Percentiles rank a stretch among this genome's conserved stretches.
Evolutionary conservation across 805 yeast species (phyloP).

Genomic region (Wickerhamiella shivajii): DNA sequence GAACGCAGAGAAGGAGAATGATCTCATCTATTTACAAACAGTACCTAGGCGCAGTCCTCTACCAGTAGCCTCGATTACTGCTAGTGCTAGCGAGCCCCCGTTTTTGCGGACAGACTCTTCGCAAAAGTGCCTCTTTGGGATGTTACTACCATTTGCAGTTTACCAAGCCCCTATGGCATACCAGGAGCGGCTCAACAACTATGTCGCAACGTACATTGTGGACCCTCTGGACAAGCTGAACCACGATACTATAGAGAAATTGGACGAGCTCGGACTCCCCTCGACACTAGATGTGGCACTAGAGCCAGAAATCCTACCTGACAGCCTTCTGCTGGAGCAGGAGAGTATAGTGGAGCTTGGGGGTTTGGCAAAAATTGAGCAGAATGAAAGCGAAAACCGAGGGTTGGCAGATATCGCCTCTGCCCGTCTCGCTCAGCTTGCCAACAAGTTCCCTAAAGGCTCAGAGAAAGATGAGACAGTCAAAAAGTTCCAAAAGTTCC

Average conservation of each 20-base stretch:
- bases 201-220: constrained; percentile 31
- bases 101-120: too few relatives aligned
- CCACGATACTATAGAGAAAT: constrained; percentile 13
- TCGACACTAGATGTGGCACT: constrained; percentile 48
- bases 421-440: constrained; percentile 1
- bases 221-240: constrained; percentile 21
- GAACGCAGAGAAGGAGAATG: constrained; percentile 64
- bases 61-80: constrained; percentile 7
- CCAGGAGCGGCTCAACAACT: constrained; percentile 46
- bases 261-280: constrained; percentile 41
- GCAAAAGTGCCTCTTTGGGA: constrained; percentile 31
- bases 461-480: constrained; percentile 25
- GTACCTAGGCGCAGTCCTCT: constrained; percentile 37
- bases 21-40: constrained; percentile 54
- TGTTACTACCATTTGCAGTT: constrained; percentile 50
- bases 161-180: constrained; percentile 55
- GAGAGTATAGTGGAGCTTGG: constrained; percentile 40
- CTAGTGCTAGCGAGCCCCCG: neutral
- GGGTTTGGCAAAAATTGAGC: constrained; percentile 31
- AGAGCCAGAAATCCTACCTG: constrained; percentile 42
- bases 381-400: neutral
- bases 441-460: too few relatives aligned
- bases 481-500: constrained; percentile 1
- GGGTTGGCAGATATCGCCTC: constrained; percentile 1
- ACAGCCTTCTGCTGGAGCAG: constrained; percentile 39